phyloP scores from a whole-genome alignment of 345 rosid species.

The Dipteronia sinensis region DNA sequence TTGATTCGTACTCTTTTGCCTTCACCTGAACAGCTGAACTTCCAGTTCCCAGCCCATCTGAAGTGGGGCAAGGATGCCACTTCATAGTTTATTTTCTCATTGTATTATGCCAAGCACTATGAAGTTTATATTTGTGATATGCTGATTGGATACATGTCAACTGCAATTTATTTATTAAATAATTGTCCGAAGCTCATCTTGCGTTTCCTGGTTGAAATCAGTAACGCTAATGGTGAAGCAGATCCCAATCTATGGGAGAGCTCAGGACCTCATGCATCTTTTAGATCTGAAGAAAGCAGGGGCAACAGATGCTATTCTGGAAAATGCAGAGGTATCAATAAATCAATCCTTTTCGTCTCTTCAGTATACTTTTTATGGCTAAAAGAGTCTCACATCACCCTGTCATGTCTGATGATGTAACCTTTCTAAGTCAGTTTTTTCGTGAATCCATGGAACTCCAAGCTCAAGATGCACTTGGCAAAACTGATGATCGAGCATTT shows the following conservation, averaged over 20 bases:
- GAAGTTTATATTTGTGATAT: neutral
- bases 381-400: neutral
- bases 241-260: slow-evolving; percentile 90
- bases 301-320: slow-evolving; percentile 87
- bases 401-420: slow-evolving; percentile 95
- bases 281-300: slow-evolving; percentile 92
- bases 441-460: slow-evolving; percentile 86
- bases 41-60: neutral
- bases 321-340: slow-evolving; percentile 75
- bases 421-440: slow-evolving; percentile 67
- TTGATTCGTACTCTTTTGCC: neutral
- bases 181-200: neutral
- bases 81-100: neutral
- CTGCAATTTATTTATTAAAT: neutral
- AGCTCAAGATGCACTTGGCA: slow-evolving; percentile 59
- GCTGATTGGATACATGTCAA: neutral
- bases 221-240: slow-evolving; percentile 28
- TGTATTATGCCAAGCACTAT: neutral
- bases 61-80: neutral
- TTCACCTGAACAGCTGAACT: no score
- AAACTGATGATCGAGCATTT: slow-evolving; percentile 37
- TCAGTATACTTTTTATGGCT: neutral
- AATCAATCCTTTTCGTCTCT: neutral
- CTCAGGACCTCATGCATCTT: slow-evolving; percentile 80
- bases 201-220: slow-evolving; percentile 16